Base-by-base conservation (phyloP, 106 monocot genomes). In the Dioscorea zingiberensis region DNA sequence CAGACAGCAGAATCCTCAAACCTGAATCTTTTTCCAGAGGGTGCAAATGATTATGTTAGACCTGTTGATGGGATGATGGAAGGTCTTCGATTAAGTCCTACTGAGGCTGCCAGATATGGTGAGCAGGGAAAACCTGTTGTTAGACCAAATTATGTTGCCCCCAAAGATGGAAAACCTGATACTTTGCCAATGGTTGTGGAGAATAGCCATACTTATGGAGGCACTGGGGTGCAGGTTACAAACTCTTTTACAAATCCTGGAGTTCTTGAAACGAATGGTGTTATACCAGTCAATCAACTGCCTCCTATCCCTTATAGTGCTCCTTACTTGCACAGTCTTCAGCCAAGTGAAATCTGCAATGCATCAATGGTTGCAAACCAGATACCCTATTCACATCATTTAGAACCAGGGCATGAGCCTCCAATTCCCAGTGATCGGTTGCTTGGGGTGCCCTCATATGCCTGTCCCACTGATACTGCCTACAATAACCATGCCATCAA, bases 31-130 rank as follows among this genome's bases (percentile, higher is more conserved):
- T 71, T 28, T 6, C 30, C 59, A 61, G 69, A 47, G 51, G 48
- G 65, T 29, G 23, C 71, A 14, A 56, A 78, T 54, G 51, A 60
- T 18, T 65, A 80, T 77, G 71, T 47, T 59, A 72, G 69, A 77
- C 66, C 65, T 59, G 38, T 73, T 21, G 71, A 80, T 75, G 71
- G 25, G 8, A 67, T 66, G 44, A 80, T 70, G 54, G 75, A 74
- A 21, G 55, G 57, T 18, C 54, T 78, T 56, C 70, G 72, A 71
- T 47, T 72, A 13, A 68, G 71, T 64, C 69, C 74, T 48, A 38
- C 59, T 68, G 77, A 55, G 29, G 27, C 38, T 66, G 58, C 72
- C 18, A 58, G 54, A 25, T 58, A 47, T 53, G 62, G 8, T 63
- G 61, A 70, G 25, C 78, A 66, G 16, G 55, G 57, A n/a, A 85